phyloP scores from a whole-genome alignment of 805 yeast genomes.

The Candida michaelii region DNA sequence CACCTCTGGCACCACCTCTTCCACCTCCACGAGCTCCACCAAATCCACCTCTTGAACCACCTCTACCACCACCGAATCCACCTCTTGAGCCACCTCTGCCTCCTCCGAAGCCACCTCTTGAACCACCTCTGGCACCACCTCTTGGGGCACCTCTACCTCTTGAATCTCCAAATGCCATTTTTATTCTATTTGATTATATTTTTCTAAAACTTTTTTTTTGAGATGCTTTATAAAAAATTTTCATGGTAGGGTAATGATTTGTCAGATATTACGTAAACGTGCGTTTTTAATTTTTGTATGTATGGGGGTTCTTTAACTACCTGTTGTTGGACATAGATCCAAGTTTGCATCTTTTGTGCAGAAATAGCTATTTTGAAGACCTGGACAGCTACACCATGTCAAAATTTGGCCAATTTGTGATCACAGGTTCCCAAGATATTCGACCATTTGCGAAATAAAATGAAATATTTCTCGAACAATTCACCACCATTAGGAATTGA shows the following conservation, averaged over 20 bases:
- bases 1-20: slow-evolving; percentile 46
- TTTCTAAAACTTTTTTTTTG: slow-evolving; percentile 6
- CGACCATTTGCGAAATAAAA: neutral
- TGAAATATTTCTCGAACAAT: neutral
- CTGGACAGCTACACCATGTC: too few relatives aligned
- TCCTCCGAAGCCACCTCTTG: slow-evolving; percentile 52
- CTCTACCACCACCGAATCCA: slow-evolving; percentile 29
- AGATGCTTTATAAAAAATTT: slow-evolving; percentile 8
- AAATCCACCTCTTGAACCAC: slow-evolving; percentile 36
- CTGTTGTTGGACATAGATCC: too few relatives aligned
- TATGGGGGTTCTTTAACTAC: too few relatives aligned
- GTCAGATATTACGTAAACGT: slow-evolving; percentile 9
- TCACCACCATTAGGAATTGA: neutral
- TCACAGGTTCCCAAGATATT: neutral
- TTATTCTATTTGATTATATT: slow-evolving; percentile 2
- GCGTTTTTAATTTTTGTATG: slow-evolving; percentile 6
- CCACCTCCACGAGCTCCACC: slow-evolving; percentile 42
- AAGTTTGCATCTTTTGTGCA: too few relatives aligned
- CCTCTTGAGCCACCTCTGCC: slow-evolving; percentile 61
- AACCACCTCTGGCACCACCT: slow-evolving; percentile 57
- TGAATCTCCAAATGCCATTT: slow-evolving; percentile 76
- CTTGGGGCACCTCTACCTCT: slow-evolving; percentile 59
- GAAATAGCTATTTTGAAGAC: too few relatives aligned
- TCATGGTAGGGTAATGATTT: slow-evolving; percentile 1
- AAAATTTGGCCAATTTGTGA: neutral